A percentile compares a stretch with the other conserved stretches of the same genome.
Evolutionary conservation across 805 yeast genomes (phyloP).

Genomic region (Ascoidea asiatica): DNA sequence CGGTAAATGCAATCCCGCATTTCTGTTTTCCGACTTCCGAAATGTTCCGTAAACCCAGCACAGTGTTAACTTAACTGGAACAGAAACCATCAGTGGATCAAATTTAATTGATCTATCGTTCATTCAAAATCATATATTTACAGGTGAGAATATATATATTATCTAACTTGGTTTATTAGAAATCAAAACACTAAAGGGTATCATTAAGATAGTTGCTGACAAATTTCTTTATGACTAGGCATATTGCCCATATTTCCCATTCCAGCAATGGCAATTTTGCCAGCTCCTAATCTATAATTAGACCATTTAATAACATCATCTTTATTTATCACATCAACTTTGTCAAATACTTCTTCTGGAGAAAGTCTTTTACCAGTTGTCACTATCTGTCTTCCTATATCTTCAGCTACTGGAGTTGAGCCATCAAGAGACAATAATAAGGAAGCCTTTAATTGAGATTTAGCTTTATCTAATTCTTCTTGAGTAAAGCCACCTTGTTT

Average conservation of each 20-base stretch:
- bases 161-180: too few relatives aligned
- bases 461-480: slow-evolving; percentile 86
- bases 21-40: too few relatives aligned
- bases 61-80: too few relatives aligned
- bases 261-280: slow-evolving; percentile 85
- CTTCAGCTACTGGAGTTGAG: slow-evolving; percentile 92
- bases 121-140: too few relatives aligned
- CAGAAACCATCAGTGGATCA: too few relatives aligned
- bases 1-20: too few relatives aligned
- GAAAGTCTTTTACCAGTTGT: slow-evolving; percentile 65
- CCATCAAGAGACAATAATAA: slow-evolving; percentile 83
- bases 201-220: too few relatives aligned
- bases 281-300: slow-evolving; percentile 59
- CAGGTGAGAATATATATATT: too few relatives aligned
- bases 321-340: slow-evolving; percentile 66
- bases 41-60: too few relatives aligned
- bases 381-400: slow-evolving; percentile 92
- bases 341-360: slow-evolving; percentile 33
- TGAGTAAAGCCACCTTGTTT: slow-evolving; percentile 65
- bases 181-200: too few relatives aligned
- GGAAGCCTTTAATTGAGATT: slow-evolving; percentile 89
- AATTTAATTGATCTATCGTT: too few relatives aligned
- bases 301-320: slow-evolving; percentile 84
- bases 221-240: slow-evolving; percentile 54
- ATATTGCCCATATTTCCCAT: slow-evolving; percentile 59